Evolutionary conservation across 1,284 basidiomycete species (phyloP).

Genomic region (Apiotrichum domesticum): DNA sequence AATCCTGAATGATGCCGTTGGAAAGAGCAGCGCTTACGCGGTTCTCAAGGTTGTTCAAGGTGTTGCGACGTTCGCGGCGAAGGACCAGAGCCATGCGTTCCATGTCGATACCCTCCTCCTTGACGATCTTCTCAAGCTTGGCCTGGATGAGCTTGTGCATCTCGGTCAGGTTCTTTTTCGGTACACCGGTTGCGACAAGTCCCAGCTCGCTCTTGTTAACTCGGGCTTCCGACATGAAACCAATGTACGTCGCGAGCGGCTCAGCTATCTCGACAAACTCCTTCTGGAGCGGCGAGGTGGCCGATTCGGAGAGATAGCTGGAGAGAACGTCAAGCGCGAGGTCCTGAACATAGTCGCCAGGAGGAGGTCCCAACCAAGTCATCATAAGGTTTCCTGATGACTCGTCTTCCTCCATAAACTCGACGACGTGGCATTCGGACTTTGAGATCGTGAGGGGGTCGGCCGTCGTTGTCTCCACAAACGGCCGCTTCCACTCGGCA

Average conservation of each 20-base stretch:
- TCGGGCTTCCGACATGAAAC: constrained; percentile 70
- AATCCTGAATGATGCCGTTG: constrained; percentile 69
- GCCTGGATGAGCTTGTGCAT: constrained; percentile 66
- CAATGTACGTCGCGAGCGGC: constrained; percentile 81
- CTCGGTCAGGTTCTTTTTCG: constrained; percentile 65
- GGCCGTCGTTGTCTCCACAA: constrained; percentile 79
- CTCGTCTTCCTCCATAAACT: constrained; percentile 98
- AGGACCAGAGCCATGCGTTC: constrained; percentile 82
- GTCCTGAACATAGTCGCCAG: constrained; percentile 66
- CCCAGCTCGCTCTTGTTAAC: constrained; percentile 68
- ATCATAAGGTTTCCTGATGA: constrained; percentile 82
- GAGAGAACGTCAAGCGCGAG: constrained; percentile 79
- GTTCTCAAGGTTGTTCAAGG: constrained; percentile 44
- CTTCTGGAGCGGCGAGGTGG: constrained; percentile 85
- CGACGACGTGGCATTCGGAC: constrained; percentile 58
- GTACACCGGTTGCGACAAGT: constrained; percentile 77
- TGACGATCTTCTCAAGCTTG: constrained; percentile 65
- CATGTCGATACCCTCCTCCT: constrained; percentile 78
- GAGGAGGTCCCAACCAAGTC: constrained; percentile 70
- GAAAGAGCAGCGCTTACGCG: constrained; percentile 32
- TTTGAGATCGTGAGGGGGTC: constrained; percentile 56
- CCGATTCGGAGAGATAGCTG: constrained; percentile 83
- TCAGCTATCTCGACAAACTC: constrained; percentile 88
- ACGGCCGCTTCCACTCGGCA: constrained; percentile 84
- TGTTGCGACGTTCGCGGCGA: constrained; percentile 76